These are phyloP conservation scores for Emmonsiellopsis sp. DNA, from an alignment of 2,329 filamentous ascomycete genomes.

Conservation along the genomic window DNA sequence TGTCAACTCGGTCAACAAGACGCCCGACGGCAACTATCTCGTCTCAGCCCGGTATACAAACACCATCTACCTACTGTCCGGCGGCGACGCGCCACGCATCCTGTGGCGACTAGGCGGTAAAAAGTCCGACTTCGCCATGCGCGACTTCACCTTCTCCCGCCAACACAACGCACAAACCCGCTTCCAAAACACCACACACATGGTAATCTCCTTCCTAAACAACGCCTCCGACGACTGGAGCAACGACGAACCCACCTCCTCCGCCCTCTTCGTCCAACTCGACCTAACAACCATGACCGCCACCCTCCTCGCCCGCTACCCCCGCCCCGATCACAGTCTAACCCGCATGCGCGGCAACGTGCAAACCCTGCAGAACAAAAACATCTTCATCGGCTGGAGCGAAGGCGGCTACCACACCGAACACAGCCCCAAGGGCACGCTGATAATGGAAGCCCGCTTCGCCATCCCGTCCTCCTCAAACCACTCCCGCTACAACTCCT, in stretches of 20 bases:
- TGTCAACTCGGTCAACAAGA: slow-evolving; percentile 34
- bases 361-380: slow-evolving; percentile 26
- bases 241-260: slow-evolving; percentile 19
- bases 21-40: slow-evolving; percentile 37
- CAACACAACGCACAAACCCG: slow-evolving; percentile 31
- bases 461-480: not conserved
- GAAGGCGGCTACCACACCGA: slow-evolving; percentile 27
- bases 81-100: slow-evolving; percentile 31
- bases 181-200: slow-evolving; percentile 20
- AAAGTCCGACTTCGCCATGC: slow-evolving; percentile 33
- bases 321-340: slow-evolving; percentile 23
- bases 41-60: slow-evolving; percentile 40
- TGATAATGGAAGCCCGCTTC: slow-evolving; percentile 26
- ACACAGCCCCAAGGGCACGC: slow-evolving; percentile 19
- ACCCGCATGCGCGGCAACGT: slow-evolving; percentile 27
- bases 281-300: slow-evolving; percentile 23
- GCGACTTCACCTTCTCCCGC: slow-evolving; percentile 34
- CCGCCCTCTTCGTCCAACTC: slow-evolving; percentile 22
- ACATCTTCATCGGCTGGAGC: slow-evolving; percentile 30
- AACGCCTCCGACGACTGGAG: slow-evolving; percentile 24
- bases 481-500: slow-evolving; percentile 25
- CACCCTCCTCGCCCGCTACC: slow-evolving; percentile 18
- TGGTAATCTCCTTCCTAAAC: slow-evolving; percentile 26
- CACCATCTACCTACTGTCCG: slow-evolving; percentile 41
- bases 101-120: slow-evolving; percentile 42